Percentiles rank a stretch among this genome's conserved stretches.
Evolutionary conservation across 805 yeast genomes (phyloP).

Genomic region (Kluyveromyces wickerhamii): DNA sequence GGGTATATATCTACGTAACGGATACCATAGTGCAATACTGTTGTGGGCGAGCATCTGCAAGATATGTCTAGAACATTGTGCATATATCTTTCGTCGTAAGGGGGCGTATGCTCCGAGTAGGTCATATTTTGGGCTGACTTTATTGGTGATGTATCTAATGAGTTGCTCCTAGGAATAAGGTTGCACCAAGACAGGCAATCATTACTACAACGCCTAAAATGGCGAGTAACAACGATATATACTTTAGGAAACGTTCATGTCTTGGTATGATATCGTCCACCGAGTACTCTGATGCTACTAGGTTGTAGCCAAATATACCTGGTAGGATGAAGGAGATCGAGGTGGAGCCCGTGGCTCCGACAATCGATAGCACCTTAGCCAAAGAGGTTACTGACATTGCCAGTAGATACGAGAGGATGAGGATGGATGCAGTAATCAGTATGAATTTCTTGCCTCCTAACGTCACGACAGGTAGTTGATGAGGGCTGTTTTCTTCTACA

Average conservation of each 20-base stretch:
- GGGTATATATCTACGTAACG: too few species aligned
- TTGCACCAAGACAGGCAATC: conserved; percentile 41
- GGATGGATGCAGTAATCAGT: conserved; percentile 40
- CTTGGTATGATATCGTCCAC: conserved; percentile 15
- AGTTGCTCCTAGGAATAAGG: conserved; percentile 24
- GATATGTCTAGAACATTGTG: too few species aligned
- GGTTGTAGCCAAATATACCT: conserved; percentile 57
- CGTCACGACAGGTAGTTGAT: conserved; percentile 13
- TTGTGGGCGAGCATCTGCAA: too few species aligned
- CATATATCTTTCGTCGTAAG: too few species aligned
- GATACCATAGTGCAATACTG: too few species aligned
- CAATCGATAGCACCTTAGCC: conserved; percentile 61
- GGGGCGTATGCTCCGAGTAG: too few species aligned
- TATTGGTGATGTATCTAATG: too few species aligned
- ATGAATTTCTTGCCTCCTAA: conserved; percentile 36
- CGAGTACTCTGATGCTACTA: conserved; percentile 20
- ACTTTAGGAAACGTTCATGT: conserved; percentile 29
- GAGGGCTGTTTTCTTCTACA: conserved; percentile 25
- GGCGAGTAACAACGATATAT: conserved; percentile 32
- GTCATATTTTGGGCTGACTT: too few species aligned
- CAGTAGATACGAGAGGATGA: conserved; percentile 41
- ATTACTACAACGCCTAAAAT: conserved; percentile 46
- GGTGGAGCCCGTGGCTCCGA: conserved; percentile 81
- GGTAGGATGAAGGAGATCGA: conserved; percentile 72
- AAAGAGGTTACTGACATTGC: conserved; percentile 57